A percentile compares a stretch with the other conserved stretches of the same genome.
phyloP scores from a whole-genome alignment of 495 filamentous ascomycete species.

The Jackrogersella multiformis region DNA sequence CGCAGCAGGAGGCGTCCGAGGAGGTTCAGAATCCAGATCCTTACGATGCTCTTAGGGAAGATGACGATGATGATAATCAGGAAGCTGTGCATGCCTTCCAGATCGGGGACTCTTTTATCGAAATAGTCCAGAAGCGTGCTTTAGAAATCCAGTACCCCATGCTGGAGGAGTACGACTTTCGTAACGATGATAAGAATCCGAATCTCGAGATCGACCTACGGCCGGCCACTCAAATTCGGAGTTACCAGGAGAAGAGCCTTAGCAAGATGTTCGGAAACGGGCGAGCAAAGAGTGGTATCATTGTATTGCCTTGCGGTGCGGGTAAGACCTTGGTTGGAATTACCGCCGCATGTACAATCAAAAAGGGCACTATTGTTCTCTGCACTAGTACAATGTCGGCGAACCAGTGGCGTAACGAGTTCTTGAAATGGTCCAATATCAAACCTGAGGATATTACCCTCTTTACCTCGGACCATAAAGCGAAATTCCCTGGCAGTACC shows the following conservation, averaged over 20 bases:
- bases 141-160: conserved; percentile 86
- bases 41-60: conserved; percentile 72
- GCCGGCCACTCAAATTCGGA: conserved; percentile 83
- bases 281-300: conserved; percentile 94
- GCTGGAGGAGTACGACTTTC: conserved; percentile 96
- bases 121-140: conserved; percentile 88
- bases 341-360: conserved; percentile 95
- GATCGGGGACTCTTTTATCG: conserved; percentile 78
- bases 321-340: conserved; percentile 98
- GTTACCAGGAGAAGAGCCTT: conserved; percentile 95
- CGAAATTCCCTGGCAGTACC: conserved; percentile 85
- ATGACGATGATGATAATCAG: conserved; percentile 89
- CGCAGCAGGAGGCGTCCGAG: conserved; percentile 46
- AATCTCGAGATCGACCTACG: conserved; percentile 91
- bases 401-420: conserved; percentile 95
- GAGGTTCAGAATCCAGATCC: conserved; percentile 52
- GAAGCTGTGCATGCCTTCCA: conserved; percentile 96
- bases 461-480: conserved; percentile 95
- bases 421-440: conserved; percentile 98
- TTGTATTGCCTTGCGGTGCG: conserved; percentile 95
- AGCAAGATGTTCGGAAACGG: conserved; percentile 99
- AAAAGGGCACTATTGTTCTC: conserved; percentile 93
- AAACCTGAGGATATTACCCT: conserved; percentile 90
- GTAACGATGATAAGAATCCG: conserved; percentile 89
- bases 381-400: conserved; percentile 98